Evolutionary conservation across 2,329 filamentous ascomycete genomes (phyloP).

Genomic region (Fusarium hostae): DNA sequence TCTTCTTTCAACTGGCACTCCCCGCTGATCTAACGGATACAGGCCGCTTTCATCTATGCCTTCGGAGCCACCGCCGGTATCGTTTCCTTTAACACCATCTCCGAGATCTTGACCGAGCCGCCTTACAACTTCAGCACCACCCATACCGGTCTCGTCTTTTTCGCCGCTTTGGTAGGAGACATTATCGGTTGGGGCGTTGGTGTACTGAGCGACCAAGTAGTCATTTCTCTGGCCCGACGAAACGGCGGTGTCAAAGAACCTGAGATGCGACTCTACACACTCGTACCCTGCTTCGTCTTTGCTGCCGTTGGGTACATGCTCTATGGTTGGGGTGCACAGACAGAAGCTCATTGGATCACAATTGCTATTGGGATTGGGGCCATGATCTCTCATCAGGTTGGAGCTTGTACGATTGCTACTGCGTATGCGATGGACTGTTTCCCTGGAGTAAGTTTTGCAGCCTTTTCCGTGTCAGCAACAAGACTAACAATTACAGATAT

Average conservation of each 20-base stretch:
- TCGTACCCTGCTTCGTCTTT: not conserved
- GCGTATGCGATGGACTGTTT: not conserved
- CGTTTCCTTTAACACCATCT: not conserved
- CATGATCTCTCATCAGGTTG: not conserved
- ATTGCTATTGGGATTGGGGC: not conserved
- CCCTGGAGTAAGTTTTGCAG: rapidly evolving
- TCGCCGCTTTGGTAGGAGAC: not conserved
- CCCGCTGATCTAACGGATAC: too few relatives aligned
- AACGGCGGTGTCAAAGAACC: not conserved
- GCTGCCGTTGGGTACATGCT: not conserved
- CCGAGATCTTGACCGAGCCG: not conserved
- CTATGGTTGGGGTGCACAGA: not conserved
- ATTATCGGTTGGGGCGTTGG: not conserved
- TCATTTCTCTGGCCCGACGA: not conserved
- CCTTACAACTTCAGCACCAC: not conserved
- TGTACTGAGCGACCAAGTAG: not conserved
- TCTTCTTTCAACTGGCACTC: too few relatives aligned
- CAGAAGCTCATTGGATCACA: not conserved
- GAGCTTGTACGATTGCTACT: not conserved
- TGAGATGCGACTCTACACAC: not conserved
- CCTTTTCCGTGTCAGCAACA: rapidly evolving
- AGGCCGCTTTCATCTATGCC: not conserved
- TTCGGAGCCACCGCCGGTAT: not conserved
- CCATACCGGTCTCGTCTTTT: rapidly evolving
- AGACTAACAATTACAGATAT: rapidly evolving